Conservation (phyloP, 2,329 filamentous ascomycete genomes). For the Tympanopsis confertula region DNA sequence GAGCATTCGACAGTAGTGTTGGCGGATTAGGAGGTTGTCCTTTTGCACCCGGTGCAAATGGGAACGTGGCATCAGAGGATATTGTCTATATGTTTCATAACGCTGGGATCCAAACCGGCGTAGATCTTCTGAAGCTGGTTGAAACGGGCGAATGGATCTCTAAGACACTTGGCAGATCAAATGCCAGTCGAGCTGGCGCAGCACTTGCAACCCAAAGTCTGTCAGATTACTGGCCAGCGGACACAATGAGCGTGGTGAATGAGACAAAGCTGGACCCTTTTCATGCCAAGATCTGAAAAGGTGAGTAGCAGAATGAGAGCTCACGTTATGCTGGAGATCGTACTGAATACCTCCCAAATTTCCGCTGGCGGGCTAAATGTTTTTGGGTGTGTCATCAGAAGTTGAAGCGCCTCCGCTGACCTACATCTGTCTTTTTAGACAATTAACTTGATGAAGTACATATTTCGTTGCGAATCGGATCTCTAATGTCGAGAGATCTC, state of each 20-base stretch:
- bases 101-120: constrained; percentile 45
- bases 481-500: too few species aligned
- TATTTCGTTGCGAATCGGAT: too few species aligned
- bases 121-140: constrained; percentile 40
- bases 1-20: constrained; percentile 56
- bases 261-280: neutral
- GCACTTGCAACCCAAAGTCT: constrained; percentile 15
- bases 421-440: too few species aligned
- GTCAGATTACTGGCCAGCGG: neutral
- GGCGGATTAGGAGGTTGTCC: constrained; percentile 59
- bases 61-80: constrained; percentile 40
- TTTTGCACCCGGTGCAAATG: constrained; percentile 56
- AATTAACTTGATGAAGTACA: too few species aligned
- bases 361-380: too few species aligned
- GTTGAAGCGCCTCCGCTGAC: too few species aligned
- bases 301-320: too few species aligned
- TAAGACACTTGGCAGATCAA: constrained; percentile 29
- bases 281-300: too few species aligned
- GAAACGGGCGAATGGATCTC: constrained; percentile 49
- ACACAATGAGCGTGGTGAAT: neutral
- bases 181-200: constrained; percentile 33
- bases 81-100: constrained; percentile 31
- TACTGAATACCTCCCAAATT: too few species aligned
- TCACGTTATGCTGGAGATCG: too few species aligned
- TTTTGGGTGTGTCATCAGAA: too few species aligned